Percentiles rank a stretch among this genome's conserved stretches.
phyloP scores from a whole-genome alignment of 306 rosid genomes.

The Urtica urens region DNA sequence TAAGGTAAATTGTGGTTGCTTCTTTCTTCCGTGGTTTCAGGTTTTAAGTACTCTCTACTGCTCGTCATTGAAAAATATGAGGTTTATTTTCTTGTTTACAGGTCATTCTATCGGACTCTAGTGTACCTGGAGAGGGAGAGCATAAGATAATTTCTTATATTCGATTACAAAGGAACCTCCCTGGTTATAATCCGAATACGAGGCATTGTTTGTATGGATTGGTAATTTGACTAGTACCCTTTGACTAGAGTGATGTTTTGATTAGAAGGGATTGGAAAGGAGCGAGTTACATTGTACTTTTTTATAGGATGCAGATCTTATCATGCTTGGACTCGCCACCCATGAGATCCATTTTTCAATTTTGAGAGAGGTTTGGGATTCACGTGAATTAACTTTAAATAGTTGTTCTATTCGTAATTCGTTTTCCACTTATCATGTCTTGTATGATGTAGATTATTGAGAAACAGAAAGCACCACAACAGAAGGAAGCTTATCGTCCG shows the following conservation, averaged over 20 bases:
- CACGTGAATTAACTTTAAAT: neutral
- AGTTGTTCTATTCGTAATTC: neutral
- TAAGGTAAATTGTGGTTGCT: conserved; percentile 9
- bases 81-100: conserved; percentile 4
- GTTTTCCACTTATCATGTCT: neutral
- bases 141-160: conserved; percentile 24
- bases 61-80: neutral
- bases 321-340: conserved; percentile 24
- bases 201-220: conserved; percentile 22
- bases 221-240: conserved; percentile 4
- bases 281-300: conserved; percentile 6
- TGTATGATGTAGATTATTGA: conserved; percentile 5
- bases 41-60: neutral
- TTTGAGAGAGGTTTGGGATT: conserved; percentile 24
- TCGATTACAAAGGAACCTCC: conserved; percentile 19
- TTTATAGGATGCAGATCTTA: conserved; percentile 23
- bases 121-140: conserved; percentile 26
- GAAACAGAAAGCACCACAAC: neutral
- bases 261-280: neutral
- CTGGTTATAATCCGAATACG: conserved; percentile 21
- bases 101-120: conserved; percentile 24
- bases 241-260: too few relatives aligned
- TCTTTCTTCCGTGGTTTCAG: neutral
- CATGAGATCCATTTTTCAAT: conserved; percentile 21
- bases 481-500: neutral